Conservation (phyloP, 352 stramenopile genomes). For the Phytopythium sindhum region DNA sequence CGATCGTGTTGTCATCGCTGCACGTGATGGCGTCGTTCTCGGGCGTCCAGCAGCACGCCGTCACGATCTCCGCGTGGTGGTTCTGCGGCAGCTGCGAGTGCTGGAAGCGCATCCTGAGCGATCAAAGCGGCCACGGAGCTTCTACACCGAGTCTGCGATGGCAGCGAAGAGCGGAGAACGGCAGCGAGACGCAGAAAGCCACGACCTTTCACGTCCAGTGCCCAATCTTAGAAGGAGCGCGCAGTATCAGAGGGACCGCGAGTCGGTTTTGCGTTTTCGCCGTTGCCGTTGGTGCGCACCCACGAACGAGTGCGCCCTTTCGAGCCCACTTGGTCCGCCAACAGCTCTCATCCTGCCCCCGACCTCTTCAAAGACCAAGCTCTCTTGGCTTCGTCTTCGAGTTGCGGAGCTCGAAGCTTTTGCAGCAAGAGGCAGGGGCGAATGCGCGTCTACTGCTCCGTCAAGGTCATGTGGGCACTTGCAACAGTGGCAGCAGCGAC, state of each 20-base stretch:
- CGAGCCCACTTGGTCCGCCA: background rate
- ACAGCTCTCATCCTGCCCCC: background rate
- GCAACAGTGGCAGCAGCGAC: background rate
- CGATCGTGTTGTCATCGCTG: conserved; percentile 82
- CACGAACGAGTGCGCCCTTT: conserved; percentile 1
- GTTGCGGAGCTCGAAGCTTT: background rate
- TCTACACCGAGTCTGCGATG: background rate
- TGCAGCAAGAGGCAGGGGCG: background rate
- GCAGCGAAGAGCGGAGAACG: background rate
- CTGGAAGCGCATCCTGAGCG: conserved; percentile 67
- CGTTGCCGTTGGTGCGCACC: background rate
- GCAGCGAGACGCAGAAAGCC: background rate
- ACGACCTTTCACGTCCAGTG: background rate
- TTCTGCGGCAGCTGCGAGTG: conserved; percentile 68
- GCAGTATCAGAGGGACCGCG: background rate
- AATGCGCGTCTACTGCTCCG: background rate
- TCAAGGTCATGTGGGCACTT: background rate
- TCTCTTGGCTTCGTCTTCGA: background rate
- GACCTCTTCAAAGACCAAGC: background rate
- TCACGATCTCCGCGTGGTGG: conserved; percentile 82
- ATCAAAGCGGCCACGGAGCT: background rate
- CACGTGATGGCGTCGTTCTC: conserved; percentile 87
- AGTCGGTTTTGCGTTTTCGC: background rate
- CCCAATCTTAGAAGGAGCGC: background rate
- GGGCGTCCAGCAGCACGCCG: conserved; percentile 84